These are phyloP conservation scores for Aureobasidium sp. DNA, from an alignment of 2,329 filamentous ascomycete species.

Conservation along the genomic window DNA sequence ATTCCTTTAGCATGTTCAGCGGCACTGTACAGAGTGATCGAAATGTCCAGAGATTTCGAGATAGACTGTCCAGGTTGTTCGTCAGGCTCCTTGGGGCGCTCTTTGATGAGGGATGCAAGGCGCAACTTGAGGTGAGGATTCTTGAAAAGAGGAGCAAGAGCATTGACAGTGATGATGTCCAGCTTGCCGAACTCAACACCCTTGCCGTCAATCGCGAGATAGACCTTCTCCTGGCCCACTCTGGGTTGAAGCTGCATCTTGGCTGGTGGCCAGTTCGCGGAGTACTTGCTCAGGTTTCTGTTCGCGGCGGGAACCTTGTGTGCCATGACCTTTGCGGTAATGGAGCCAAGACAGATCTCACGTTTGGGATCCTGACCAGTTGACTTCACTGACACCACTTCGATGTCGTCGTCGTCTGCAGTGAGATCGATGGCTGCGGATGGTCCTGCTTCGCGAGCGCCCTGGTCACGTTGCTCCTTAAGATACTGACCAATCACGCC, in stretches of 20 bases:
- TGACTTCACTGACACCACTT: slow-evolving; percentile 15
- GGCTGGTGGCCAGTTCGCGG: slow-evolving; percentile 19
- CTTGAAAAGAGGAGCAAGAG: slow-evolving; percentile 66
- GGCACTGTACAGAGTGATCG: slow-evolving; percentile 73
- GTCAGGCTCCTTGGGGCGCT: slow-evolving; percentile 52
- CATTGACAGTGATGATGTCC: slow-evolving; percentile 57
- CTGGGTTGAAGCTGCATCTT: slow-evolving; percentile 39
- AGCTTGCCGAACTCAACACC: slow-evolving; percentile 67
- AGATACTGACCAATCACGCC: slow-evolving; percentile 56
- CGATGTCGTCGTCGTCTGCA: slow-evolving; percentile 28
- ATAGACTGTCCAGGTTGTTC: slow-evolving; percentile 56
- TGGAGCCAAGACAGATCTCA: slow-evolving; percentile 15
- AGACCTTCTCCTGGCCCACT: slow-evolving; percentile 41
- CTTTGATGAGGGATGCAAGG: slow-evolving; percentile 61
- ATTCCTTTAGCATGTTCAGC: slow-evolving; percentile 55
- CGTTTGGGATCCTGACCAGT: slow-evolving; percentile 7
- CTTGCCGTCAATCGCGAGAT: slow-evolving; percentile 66
- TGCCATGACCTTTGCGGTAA: slow-evolving; percentile 13
- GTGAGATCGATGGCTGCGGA: slow-evolving; percentile 41
- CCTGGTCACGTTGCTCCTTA: slow-evolving; percentile 48
- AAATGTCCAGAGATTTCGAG: slow-evolving; percentile 54
- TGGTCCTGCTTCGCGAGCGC: slow-evolving; percentile 21
- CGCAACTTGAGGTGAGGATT: slow-evolving; percentile 51
- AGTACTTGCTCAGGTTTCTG: slow-evolving; percentile 53
- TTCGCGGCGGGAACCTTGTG: slow-evolving; percentile 13